Conservation (phyloP, 2,329 filamentous ascomycete genomes). For the Fusarium sp. region DNA sequence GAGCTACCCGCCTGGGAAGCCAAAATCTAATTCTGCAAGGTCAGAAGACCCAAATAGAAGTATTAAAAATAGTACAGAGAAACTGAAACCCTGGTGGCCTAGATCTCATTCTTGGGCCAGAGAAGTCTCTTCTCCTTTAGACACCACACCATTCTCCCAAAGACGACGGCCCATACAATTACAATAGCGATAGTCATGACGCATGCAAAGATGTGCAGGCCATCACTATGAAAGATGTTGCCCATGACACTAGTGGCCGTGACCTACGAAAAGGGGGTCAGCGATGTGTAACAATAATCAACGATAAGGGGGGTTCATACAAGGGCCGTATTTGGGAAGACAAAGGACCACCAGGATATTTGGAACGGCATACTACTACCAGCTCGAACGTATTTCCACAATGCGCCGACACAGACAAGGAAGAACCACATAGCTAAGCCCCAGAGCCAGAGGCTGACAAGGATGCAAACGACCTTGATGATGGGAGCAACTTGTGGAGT, state of each 20-base stretch:
- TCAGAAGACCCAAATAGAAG: not conserved
- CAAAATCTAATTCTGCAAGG: not conserved
- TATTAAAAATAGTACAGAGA: not conserved
- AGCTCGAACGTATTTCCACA: conserved; percentile 69
- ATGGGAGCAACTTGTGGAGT: conserved; percentile 54
- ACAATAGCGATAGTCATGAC: conserved; percentile 72
- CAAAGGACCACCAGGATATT: conserved; percentile 86
- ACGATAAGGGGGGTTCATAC: conserved; percentile 41
- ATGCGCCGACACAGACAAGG: conserved; percentile 76
- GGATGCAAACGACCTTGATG: conserved; percentile 60
- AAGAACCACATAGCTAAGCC: conserved; percentile 86
- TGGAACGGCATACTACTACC: conserved; percentile 73
- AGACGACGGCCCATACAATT: conserved; percentile 72
- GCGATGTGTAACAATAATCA: not conserved
- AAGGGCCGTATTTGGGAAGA: conserved; percentile 81
- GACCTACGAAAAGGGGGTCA: conserved; percentile 44
- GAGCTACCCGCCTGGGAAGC: not conserved
- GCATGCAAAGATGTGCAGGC: conserved; percentile 72
- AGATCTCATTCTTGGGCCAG: conserved; percentile 70
- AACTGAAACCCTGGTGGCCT: not conserved
- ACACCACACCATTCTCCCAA: conserved; percentile 73
- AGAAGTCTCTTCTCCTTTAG: conserved; percentile 71
- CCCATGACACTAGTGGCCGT: conserved; percentile 77
- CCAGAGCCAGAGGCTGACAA: conserved; percentile 81
- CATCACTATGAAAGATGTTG: conserved; percentile 63